Evolutionary conservation across 805 yeast genomes (phyloP).

Genomic region (Candida odintsovae): DNA sequence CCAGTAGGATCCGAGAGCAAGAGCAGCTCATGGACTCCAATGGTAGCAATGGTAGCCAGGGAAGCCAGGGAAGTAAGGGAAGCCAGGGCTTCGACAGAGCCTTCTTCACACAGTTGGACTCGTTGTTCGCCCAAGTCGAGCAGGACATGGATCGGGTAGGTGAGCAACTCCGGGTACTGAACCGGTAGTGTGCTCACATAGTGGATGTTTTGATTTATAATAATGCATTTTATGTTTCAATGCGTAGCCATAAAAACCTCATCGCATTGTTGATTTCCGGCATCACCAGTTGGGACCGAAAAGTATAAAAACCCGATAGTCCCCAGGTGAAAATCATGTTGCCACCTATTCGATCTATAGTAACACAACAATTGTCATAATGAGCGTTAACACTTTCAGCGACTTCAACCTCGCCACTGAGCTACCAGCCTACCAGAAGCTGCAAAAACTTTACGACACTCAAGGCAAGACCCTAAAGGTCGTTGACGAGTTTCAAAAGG

Average conservation of each 20-base stretch:
- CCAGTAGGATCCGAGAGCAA: not conserved
- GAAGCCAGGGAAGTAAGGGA: not conserved
- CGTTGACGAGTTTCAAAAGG: slow-evolving; percentile 64
- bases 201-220: too few species aligned
- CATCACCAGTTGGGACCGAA: slow-evolving; percentile 1
- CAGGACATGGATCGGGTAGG: slow-evolving; percentile 10
- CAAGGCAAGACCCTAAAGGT: slow-evolving; percentile 69
- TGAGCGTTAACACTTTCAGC: slow-evolving; percentile 6
- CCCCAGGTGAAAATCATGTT: not conserved
- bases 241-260: too few species aligned
- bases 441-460: slow-evolving; percentile 64
- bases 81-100: not conserved
- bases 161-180: slow-evolving; percentile 7
- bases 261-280: slow-evolving; percentile 14
- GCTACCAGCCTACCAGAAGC: slow-evolving; percentile 78
- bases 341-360: too few species aligned
- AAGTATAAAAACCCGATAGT: not conserved
- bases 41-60: too few species aligned
- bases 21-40: not conserved
- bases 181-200: not conserved
- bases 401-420: slow-evolving; percentile 34
- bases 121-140: slow-evolving; percentile 10
- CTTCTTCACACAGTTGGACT: slow-evolving; percentile 5
- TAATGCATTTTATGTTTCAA: too few species aligned
- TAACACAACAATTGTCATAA: not conserved